phyloP scores from a whole-genome alignment of 1,284 basidiomycete species.

The Ceratobasidium papillatum region DNA sequence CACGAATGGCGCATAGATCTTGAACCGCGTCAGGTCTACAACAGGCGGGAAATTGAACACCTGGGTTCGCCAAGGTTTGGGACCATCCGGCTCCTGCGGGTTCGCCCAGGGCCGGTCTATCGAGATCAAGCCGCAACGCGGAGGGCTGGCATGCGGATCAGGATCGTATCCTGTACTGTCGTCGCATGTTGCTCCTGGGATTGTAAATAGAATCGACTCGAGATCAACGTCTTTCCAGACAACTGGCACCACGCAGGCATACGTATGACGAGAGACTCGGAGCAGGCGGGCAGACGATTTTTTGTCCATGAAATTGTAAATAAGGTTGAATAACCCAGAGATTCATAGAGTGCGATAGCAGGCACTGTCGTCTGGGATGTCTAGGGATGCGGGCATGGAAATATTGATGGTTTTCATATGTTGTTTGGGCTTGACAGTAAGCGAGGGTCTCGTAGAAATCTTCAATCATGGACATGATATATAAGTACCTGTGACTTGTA shows the following conservation, averaged over 20 bases:
- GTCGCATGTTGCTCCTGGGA: not conserved
- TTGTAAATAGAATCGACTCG: not conserved
- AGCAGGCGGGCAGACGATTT: not conserved
- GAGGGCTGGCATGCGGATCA: not conserved
- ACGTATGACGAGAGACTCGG: not conserved
- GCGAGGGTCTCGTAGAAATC: too few relatives aligned
- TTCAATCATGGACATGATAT: too few relatives aligned
- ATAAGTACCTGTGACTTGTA: too few relatives aligned
- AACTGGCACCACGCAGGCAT: not conserved
- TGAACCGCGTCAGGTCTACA: not conserved
- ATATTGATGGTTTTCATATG: too few relatives aligned
- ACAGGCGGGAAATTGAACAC: not conserved
- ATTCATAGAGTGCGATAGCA: not conserved
- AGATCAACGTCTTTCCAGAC: not conserved
- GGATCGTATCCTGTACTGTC: not conserved
- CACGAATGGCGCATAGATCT: not conserved
- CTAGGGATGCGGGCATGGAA: too few relatives aligned
- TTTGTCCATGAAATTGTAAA: not conserved
- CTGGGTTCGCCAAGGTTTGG: too few relatives aligned
- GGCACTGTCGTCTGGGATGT: too few relatives aligned
- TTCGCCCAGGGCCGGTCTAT: not conserved
- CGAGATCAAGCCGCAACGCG: not conserved
- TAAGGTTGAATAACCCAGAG: not conserved
- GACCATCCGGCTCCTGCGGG: too few relatives aligned
- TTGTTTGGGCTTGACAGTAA: too few relatives aligned